Evolutionary conservation across 352 stramenopile genomes (phyloP).

Genomic region (Phytophthora cajani): DNA sequence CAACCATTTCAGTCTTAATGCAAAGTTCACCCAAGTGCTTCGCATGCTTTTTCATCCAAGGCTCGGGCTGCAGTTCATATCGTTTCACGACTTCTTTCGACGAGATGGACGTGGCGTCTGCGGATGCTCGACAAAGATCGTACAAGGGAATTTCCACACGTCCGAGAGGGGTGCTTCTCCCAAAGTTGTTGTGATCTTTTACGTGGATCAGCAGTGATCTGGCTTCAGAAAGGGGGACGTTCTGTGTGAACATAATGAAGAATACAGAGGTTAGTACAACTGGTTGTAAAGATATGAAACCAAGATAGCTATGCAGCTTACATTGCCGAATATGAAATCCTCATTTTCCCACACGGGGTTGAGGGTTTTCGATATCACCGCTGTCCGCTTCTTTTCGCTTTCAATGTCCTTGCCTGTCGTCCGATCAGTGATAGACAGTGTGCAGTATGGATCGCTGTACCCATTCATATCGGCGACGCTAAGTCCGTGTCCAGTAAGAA

Average conservation of each 20-base stretch:
- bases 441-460: conserved; percentile 83
- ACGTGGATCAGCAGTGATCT: conserved; percentile 68
- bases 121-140: conserved; percentile 65
- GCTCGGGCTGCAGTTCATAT: conserved; percentile 66
- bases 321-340: conserved; percentile 65
- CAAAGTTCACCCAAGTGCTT: conserved; percentile 68
- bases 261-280: conserved; percentile 3
- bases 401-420: conserved; percentile 56
- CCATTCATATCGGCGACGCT: conserved; percentile 62
- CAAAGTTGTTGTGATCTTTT: conserved; percentile 79
- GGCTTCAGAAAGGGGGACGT: conserved; percentile 51
- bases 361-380: conserved; percentile 67
- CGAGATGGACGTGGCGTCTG: conserved; percentile 59
- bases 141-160: conserved; percentile 70
- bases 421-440: conserved; percentile 62
- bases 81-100: conserved; percentile 57
- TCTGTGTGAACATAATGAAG: conserved; percentile 33
- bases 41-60: conserved; percentile 74
- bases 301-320: conserved; percentile 30
- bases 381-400: conserved; percentile 75
- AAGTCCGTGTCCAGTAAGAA: conserved; percentile 69
- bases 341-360: conserved; percentile 79
- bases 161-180: conserved; percentile 64
- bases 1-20: conserved; percentile 70
- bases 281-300: background rate